Evolutionary conservation across 768 basidiomycete genomes (phyloP).

Genomic region (Kwoniella dejecticola): DNA sequence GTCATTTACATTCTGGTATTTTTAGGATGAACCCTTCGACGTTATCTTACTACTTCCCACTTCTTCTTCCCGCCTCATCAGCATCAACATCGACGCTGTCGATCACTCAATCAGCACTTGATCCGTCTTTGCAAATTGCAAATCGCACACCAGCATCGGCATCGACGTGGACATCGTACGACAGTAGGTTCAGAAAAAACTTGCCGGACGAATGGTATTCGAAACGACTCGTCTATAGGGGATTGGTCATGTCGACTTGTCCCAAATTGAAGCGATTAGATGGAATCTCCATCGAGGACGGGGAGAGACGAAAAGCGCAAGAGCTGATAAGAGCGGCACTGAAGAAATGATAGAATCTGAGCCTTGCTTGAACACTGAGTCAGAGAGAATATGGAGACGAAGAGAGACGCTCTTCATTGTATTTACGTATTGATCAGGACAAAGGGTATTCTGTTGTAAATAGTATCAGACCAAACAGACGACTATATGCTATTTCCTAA

Average conservation of each 20-base stretch:
- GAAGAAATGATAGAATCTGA: neutral
- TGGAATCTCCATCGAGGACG: conserved; percentile 77
- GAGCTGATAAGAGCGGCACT: conserved; percentile 57
- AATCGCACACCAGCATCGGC: conserved; percentile 55
- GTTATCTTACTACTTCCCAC: conserved; percentile 90
- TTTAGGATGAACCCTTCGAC: conserved; percentile 92
- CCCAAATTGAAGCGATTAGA: conserved; percentile 71
- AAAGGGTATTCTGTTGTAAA: no score
- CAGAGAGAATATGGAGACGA: no score
- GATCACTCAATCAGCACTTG: neutral
- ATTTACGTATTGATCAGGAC: no score
- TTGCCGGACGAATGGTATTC: conserved; percentile 86
- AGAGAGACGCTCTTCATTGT: no score
- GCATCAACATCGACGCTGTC: conserved; percentile 1
- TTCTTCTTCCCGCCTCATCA: conserved; percentile 64
- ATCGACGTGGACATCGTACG: conserved; percentile 70
- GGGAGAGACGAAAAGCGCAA: conserved; percentile 82
- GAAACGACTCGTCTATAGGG: conserved; percentile 84
- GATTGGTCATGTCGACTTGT: conserved; percentile 79
- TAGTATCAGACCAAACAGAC: no score
- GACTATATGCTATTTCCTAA: no score
- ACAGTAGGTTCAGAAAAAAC: conserved; percentile 81
- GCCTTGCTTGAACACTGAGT: no score
- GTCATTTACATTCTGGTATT: conserved; percentile 1
- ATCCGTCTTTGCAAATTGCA: conserved; percentile 8